Evolutionary conservation across 306 rosid genomes (phyloP).

Genomic region (Gleditsia sinensis): DNA sequence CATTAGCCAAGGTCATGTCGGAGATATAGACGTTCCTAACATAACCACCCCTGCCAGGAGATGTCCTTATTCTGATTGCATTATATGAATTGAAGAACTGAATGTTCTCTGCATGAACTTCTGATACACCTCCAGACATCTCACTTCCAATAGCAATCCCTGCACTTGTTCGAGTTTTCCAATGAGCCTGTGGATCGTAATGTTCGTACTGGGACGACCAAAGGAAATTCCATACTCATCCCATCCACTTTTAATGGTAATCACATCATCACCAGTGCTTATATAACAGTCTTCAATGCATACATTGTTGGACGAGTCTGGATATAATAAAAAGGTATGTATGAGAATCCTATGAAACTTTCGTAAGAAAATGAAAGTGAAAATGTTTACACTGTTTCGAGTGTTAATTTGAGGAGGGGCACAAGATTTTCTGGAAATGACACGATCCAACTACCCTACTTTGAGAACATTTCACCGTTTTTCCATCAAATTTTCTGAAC

Average conservation of each 20-base stretch:
- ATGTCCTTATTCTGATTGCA: constrained; percentile 70
- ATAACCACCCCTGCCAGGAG: constrained; percentile 83
- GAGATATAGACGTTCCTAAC: constrained; percentile 67
- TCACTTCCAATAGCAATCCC: constrained; percentile 86
- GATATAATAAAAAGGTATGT: constrained; percentile 26
- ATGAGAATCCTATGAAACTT: constrained; percentile 29
- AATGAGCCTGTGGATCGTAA: constrained; percentile 52
- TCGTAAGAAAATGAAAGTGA: no score
- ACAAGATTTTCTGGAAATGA: no score
- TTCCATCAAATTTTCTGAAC: no score
- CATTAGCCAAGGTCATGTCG: constrained; percentile 57
- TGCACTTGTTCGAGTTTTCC: constrained; percentile 60
- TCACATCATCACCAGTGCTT: constrained; percentile 82
- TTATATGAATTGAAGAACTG: constrained; percentile 48
- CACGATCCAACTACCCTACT: no score
- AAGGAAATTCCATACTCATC: constrained; percentile 79
- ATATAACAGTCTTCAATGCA: constrained; percentile 86
- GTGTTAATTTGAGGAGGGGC: no score
- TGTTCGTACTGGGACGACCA: constrained; percentile 68
- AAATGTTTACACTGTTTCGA: no score
- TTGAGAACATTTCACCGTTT: no score
- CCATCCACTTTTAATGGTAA: constrained; percentile 90
- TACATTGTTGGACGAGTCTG: constrained; percentile 74
- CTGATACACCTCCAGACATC: constrained; percentile 85
- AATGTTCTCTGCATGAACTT: constrained; percentile 64